A percentile compares a stretch with the other conserved stretches of the same genome.
phyloP scores from a whole-genome alignment of 2,329 filamentous ascomycete genomes.

The Talaromyces sp. region DNA sequence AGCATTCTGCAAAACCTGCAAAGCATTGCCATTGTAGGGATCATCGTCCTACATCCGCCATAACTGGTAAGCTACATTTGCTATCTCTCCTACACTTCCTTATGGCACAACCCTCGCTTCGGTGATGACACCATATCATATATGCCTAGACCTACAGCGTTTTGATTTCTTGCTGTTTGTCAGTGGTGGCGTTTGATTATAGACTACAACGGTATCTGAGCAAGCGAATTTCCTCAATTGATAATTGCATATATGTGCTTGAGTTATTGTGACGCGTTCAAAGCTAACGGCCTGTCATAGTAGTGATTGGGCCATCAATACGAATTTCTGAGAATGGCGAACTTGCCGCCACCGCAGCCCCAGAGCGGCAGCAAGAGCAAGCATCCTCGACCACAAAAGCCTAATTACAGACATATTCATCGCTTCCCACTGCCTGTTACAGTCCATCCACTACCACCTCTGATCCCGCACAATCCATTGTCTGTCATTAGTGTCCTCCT shows the following conservation, averaged over 20 bases:
- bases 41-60: background rate
- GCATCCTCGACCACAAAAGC: constrained; percentile 30
- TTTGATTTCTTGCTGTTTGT: constrained; percentile 53
- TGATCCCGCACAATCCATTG: constrained; percentile 89
- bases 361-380: background rate
- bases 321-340: constrained; percentile 28
- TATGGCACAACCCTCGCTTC: constrained; percentile 24
- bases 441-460: constrained; percentile 77
- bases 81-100: constrained; percentile 19
- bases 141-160: constrained; percentile 46
- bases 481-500: constrained; percentile 79
- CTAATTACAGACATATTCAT: constrained; percentile 73
- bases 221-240: constrained; percentile 29
- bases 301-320: constrained; percentile 19
- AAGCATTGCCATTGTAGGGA: constrained; percentile 9
- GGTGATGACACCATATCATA: constrained; percentile 45
- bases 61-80: constrained; percentile 24
- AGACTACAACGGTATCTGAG: constrained; percentile 99
- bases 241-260: background rate
- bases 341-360: constrained; percentile 18
- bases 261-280: background rate
- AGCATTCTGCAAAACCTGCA: constrained; percentile 1
- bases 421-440: constrained; percentile 74
- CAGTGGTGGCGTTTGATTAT: constrained; percentile 58
- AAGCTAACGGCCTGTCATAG: background rate